Evolutionary conservation across 2,329 filamentous ascomycete genomes (phyloP).

Genomic region (Moelleriella libera): DNA sequence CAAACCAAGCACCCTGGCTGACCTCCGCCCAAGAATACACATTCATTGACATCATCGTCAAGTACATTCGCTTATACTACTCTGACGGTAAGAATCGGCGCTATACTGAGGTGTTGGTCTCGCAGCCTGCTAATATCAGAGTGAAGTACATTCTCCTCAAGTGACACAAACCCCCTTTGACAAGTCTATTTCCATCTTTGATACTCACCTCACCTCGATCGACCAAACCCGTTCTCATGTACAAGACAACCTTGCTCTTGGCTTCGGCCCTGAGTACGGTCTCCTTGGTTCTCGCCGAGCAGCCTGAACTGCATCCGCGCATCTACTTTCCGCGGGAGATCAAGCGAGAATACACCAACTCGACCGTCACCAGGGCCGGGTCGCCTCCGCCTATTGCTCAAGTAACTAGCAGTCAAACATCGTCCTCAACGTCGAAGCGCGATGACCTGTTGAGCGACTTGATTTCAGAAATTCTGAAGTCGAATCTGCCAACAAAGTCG

Average conservation of each 20-base stretch:
- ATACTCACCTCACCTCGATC: not conserved
- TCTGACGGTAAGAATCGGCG: slow-evolving; percentile 27
- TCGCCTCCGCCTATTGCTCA: slow-evolving; percentile 7
- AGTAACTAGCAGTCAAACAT: slow-evolving; percentile 7
- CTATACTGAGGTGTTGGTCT: not conserved
- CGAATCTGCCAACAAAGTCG: not conserved
- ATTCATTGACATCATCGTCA: slow-evolving; percentile 41
- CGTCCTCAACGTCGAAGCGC: slow-evolving; percentile 6
- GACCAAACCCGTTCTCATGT: slow-evolving; percentile 26
- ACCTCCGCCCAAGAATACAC: slow-evolving; percentile 11
- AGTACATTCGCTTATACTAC: slow-evolving; percentile 41
- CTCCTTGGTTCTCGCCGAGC: slow-evolving; percentile 26
- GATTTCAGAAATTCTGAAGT: slow-evolving; percentile 9
- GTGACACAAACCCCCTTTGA: not conserved
- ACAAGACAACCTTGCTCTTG: slow-evolving; percentile 23
- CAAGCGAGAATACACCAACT: slow-evolving; percentile 34
- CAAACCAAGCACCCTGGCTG: not conserved
- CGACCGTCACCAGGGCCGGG: slow-evolving; percentile 19
- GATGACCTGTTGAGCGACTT: slow-evolving; percentile 9
- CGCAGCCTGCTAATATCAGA: not conserved
- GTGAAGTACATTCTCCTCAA: no score
- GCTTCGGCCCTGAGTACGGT: slow-evolving; percentile 34
- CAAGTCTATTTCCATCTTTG: not conserved
- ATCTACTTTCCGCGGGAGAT: slow-evolving; percentile 45
- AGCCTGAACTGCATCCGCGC: slow-evolving; percentile 29